phyloP scores from a whole-genome alignment of 305 asterid genomes.

The Ajuga reptans region DNA sequence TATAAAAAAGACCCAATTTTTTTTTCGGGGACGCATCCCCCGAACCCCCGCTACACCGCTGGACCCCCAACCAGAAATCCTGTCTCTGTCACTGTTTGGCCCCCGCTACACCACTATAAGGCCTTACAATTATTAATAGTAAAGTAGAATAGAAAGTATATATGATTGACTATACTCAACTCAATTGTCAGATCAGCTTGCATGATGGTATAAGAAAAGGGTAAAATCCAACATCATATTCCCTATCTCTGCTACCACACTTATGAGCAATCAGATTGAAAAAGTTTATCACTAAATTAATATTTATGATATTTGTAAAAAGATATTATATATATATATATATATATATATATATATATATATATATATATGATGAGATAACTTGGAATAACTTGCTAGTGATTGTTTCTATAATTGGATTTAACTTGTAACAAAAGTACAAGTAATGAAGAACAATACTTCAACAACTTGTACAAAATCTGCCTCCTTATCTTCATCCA shows the following conservation, averaged over 20 bases:
- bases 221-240: not conserved
- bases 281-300: not conserved
- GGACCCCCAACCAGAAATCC: too few relatives aligned
- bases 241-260: not conserved
- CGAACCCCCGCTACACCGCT: too few relatives aligned
- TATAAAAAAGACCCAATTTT: too few relatives aligned
- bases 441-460: not conserved
- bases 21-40: too few relatives aligned
- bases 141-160: conserved; percentile 38
- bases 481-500: not conserved
- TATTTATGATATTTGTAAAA: not conserved
- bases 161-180: conserved; percentile 8
- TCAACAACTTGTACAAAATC: conserved; percentile 2
- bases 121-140: too few relatives aligned
- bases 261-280: not conserved
- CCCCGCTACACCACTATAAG: too few relatives aligned
- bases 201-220: not conserved
- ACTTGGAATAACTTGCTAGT: not conserved
- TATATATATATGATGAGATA: not conserved
- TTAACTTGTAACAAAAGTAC: not conserved
- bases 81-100: too few relatives aligned
- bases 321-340: not conserved
- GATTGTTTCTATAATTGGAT: not conserved
- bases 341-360: not conserved
- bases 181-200: not conserved